Conservation (phyloP, 495 filamentous ascomycete genomes). For the Eremomyces bilateralis region DNA sequence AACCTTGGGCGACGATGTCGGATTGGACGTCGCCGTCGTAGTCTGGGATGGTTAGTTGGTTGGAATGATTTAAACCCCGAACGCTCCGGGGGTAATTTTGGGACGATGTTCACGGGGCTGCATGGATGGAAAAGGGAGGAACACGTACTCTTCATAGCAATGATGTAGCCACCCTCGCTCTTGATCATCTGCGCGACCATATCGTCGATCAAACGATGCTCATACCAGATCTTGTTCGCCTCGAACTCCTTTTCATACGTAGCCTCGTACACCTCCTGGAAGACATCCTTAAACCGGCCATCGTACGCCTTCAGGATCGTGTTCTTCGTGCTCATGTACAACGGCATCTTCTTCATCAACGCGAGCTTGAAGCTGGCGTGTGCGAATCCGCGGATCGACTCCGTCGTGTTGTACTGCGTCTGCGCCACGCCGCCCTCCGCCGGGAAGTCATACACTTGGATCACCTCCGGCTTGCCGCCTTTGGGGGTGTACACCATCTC, state of each 20-base stretch:
- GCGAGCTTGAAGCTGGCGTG: slow-evolving; percentile 93
- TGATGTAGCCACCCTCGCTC: slow-evolving; percentile 81
- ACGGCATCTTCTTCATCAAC: slow-evolving; percentile 58
- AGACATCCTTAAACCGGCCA: slow-evolving; percentile 96
- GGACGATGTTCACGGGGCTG: not conserved
- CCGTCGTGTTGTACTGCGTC: slow-evolving; percentile 94
- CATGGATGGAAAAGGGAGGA: not conserved
- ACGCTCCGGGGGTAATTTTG: not conserved
- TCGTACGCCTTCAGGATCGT: slow-evolving; percentile 98
- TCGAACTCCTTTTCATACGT: slow-evolving; percentile 77
- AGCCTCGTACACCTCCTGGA: slow-evolving; percentile 85
- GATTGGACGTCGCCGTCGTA: slow-evolving; percentile 99
- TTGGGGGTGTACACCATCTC: slow-evolving; percentile 82
- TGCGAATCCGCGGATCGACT: slow-evolving; percentile 83
- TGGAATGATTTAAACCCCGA: slow-evolving; percentile 2
- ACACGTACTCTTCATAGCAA: slow-evolving; percentile 82
- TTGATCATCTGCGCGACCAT: slow-evolving; percentile 99
- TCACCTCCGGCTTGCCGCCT: slow-evolving; percentile 59
- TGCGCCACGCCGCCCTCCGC: slow-evolving; percentile 56
- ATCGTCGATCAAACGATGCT: slow-evolving; percentile 96
- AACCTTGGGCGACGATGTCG: slow-evolving; percentile 94
- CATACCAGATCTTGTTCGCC: slow-evolving; percentile 87
- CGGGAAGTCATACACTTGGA: slow-evolving; percentile 80
- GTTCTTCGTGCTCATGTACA: slow-evolving; percentile 99
- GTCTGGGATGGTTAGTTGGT: slow-evolving; percentile 28